phyloP scores from a whole-genome alignment of 768 basidiomycete species.

The Mycena pura region DNA sequence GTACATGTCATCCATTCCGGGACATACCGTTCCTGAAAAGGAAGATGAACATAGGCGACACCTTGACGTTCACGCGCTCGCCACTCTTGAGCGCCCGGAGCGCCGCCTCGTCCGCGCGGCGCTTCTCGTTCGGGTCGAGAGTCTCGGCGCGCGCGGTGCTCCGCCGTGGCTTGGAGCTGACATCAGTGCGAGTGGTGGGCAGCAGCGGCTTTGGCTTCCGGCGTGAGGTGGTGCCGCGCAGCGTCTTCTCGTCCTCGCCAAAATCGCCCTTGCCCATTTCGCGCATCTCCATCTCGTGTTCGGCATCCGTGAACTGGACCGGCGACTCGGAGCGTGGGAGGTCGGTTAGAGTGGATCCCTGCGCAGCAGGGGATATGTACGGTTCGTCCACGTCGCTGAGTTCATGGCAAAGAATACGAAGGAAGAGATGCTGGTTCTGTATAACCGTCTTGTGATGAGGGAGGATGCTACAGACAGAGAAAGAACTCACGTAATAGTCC shows the following conservation, averaged over 20 bases:
- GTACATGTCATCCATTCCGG: not conserved
- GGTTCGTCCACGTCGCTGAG: constrained; percentile 44
- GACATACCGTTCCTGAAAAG: constrained; percentile 65
- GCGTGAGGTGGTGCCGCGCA: constrained; percentile 14
- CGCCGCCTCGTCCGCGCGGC: constrained; percentile 25
- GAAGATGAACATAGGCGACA: constrained; percentile 69
- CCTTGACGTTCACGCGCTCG: constrained; percentile 65
- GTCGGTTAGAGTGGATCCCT: constrained; percentile 35
- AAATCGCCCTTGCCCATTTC: constrained; percentile 22
- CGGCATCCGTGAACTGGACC: constrained; percentile 38
- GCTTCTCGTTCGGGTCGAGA: constrained; percentile 10
- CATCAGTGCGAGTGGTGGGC: constrained; percentile 22
- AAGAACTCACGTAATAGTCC: constrained; percentile 60
- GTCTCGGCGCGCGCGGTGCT: not conserved
- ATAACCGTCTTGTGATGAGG: not conserved
- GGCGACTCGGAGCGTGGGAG: constrained; percentile 46
- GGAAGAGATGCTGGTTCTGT: constrained; percentile 65
- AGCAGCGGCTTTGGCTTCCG: constrained; percentile 17
- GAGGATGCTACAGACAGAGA: not conserved
- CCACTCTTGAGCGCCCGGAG: constrained; percentile 42
- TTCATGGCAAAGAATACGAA: constrained; percentile 71
- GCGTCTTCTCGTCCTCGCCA: constrained; percentile 37
- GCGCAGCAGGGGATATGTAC: constrained; percentile 25
- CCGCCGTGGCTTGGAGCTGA: constrained; percentile 2
- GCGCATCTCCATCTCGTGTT: constrained; percentile 28